Conservation (phyloP, 2,329 filamentous ascomycete genomes). For the Diaporthe nobilis region DNA sequence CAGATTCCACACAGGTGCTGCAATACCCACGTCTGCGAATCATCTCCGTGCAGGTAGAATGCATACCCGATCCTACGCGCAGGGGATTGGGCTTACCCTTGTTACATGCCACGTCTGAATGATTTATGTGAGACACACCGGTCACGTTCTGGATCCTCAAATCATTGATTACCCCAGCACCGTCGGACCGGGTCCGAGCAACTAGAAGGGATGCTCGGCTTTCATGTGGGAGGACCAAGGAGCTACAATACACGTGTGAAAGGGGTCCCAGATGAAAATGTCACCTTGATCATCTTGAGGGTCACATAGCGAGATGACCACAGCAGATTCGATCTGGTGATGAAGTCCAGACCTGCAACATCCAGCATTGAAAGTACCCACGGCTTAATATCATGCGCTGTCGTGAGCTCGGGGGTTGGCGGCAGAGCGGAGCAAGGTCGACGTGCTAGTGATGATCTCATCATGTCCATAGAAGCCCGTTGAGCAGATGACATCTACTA, state of each 20-base stretch:
- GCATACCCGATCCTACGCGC: background rate
- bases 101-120: background rate
- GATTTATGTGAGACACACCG: slow-evolving; percentile 21
- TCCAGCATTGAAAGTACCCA: background rate
- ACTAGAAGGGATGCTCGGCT: background rate
- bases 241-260: background rate
- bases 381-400: background rate
- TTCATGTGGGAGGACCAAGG: background rate
- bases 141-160: background rate
- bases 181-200: background rate
- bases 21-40: background rate
- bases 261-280: background rate
- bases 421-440: too few relatives aligned
- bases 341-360: background rate
- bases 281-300: background rate
- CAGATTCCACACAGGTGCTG: background rate
- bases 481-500: background rate
- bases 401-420: background rate
- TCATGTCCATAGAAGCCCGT: background rate
- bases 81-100: background rate
- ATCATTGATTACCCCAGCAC: background rate
- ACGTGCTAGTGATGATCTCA: background rate
- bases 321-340: background rate
- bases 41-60: background rate
- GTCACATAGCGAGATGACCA: background rate